These are phyloP conservation scores for Geotrichum fermentans DNA, from an alignment of 1,139 yeast genomes.

Conservation along the genomic window DNA sequence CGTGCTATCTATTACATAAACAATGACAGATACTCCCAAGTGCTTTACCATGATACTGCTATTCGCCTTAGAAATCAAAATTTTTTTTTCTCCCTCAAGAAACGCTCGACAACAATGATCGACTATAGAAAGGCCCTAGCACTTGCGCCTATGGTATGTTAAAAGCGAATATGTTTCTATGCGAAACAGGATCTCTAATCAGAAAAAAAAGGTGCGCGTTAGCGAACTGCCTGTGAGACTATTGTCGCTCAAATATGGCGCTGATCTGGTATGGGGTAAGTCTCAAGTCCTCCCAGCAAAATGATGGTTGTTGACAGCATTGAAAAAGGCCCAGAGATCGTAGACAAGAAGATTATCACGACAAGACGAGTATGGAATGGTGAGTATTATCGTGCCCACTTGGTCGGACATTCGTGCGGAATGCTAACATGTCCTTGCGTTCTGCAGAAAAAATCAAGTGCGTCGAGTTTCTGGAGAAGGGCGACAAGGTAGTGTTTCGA, in stretches of 20 bases:
- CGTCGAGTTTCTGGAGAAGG: constrained; percentile 39
- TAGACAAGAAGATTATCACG: constrained; percentile 73
- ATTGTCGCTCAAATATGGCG: constrained; percentile 74
- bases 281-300: constrained; percentile 4
- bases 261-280: constrained; percentile 84
- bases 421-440: no score
- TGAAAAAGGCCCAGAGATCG: constrained; percentile 68
- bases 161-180: background rate
- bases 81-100: constrained; percentile 2
- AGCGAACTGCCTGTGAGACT: constrained; percentile 90
- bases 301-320: background rate
- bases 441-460: constrained; percentile 33
- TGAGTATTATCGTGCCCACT: no score
- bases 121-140: constrained; percentile 67
- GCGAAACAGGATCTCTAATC: constrained; percentile 1
- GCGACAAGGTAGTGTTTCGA: constrained; percentile 56
- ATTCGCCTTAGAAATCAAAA: no score
- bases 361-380: constrained; percentile 63
- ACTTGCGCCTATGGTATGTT: constrained; percentile 75
- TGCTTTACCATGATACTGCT: no score
- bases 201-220: constrained; percentile 54
- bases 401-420: no score
- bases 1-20: no score
- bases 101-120: constrained; percentile 24
- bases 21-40: no score